A percentile compares a stretch with the other conserved stretches of the same genome.
Conservation (phyloP, 192 early-diverging fungal species). For the Coemansia sp. region DNA sequence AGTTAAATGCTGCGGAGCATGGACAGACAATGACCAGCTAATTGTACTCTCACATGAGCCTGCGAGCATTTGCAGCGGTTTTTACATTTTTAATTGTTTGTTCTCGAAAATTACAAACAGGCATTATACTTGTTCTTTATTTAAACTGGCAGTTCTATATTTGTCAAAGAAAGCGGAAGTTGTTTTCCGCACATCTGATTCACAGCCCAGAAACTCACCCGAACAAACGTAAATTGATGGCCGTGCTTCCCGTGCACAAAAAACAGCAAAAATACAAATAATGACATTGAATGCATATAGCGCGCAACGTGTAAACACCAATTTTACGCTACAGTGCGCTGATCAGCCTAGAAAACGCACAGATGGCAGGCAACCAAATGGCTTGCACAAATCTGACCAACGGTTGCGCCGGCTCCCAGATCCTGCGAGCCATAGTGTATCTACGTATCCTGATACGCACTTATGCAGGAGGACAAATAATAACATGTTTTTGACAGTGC, state of each 20-base stretch:
- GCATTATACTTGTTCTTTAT: neutral
- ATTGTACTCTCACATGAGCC: neutral
- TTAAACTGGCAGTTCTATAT: neutral
- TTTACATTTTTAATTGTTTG: too few species aligned
- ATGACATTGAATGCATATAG: neutral
- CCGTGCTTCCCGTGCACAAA: too few species aligned
- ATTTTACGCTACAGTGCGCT: neutral
- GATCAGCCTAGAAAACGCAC: neutral
- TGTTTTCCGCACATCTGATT: constrained; percentile 2
- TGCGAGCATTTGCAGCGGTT: neutral
- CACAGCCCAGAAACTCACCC: neutral
- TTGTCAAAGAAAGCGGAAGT: neutral
- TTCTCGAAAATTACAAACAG: neutral
- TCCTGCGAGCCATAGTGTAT: neutral
- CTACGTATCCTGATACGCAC: neutral
- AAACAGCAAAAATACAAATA: neutral
- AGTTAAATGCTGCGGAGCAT: neutral
- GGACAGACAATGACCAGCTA: neutral
- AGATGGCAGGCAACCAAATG: neutral
- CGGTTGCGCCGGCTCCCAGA: neutral
- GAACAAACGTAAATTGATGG: neutral
- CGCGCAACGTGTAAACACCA: neutral
- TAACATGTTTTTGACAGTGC: neutral
- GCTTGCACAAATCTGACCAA: neutral
- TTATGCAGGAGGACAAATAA: neutral